phyloP scores from a whole-genome alignment of 2,329 filamentous ascomycete genomes.

The Xylaria sp. region DNA sequence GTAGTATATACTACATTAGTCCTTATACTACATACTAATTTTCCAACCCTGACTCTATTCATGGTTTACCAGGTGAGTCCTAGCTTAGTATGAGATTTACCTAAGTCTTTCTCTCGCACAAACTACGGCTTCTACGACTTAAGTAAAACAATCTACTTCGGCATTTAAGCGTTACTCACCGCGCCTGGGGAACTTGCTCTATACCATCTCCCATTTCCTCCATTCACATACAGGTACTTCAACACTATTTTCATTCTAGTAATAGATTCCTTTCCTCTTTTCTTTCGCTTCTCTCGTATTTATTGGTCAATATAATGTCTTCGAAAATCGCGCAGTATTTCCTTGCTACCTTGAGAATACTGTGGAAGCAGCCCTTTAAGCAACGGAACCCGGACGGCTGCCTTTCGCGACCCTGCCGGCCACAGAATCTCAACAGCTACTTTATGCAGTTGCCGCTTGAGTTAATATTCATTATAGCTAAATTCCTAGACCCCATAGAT shows the following conservation, averaged over 20 bases:
- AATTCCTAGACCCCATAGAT: background rate
- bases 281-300: background rate
- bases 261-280: no score
- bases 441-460: conserved; percentile 2
- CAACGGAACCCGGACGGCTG: background rate
- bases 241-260: no score
- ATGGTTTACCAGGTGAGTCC: no score
- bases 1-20: no score
- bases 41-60: no score
- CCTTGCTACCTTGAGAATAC: background rate
- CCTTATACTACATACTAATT: no score
- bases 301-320: background rate
- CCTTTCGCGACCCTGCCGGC: no score
- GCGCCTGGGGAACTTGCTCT: background rate
- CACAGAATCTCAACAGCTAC: no score
- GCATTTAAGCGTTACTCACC: background rate
- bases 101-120: background rate
- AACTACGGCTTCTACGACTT: background rate
- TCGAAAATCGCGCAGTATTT: background rate
- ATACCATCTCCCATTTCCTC: no score
- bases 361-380: background rate
- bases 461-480: background rate
- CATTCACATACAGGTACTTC: no score
- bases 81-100: background rate
- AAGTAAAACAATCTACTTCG: background rate